Evolutionary conservation across 2,329 filamentous ascomycete species (phyloP).

Genomic region (Chaetomium sp.): DNA sequence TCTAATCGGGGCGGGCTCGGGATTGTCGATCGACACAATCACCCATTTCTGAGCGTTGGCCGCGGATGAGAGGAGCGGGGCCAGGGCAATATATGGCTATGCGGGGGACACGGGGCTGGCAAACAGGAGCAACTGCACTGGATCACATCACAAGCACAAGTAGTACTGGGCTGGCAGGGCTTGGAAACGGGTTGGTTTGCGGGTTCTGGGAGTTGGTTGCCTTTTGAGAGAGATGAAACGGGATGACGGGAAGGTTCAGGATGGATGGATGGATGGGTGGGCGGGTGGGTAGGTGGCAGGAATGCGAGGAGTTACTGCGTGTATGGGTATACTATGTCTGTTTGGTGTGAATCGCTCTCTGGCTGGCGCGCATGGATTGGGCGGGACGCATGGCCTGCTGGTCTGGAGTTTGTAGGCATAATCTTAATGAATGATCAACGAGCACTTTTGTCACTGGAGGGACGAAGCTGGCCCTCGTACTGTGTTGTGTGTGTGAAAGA

Average conservation of each 20-base stretch:
- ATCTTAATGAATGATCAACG: conserved; percentile 22
- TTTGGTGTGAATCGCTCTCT: conserved; percentile 12
- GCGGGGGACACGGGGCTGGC: neutral
- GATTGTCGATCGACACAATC: neutral
- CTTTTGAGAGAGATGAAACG: neutral
- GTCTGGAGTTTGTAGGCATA: conserved; percentile 18
- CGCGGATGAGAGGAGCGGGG: neutral
- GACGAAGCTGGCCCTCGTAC: neutral
- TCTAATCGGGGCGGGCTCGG: neutral
- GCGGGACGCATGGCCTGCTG: neutral
- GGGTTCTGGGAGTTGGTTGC: conserved; percentile 1
- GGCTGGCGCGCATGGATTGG: conserved; percentile 10
- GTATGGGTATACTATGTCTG: conserved; percentile 10
- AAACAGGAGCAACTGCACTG: conserved; percentile 3
- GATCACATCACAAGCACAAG: neutral
- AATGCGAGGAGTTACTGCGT: conserved; percentile 18
- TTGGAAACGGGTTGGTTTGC: neutral
- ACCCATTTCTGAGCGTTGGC: neutral
- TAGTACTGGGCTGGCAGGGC: neutral
- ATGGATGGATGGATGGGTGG: neutral
- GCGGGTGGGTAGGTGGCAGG: neutral
- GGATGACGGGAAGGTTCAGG: neutral
- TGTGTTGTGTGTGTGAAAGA: neutral
- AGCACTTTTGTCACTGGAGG: neutral
- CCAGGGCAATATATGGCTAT: neutral